A percentile compares a stretch with the other conserved stretches of the same genome.
Conservation (phyloP, 2,329 filamentous ascomycete genomes). For the Intubia oerlemansii region DNA sequence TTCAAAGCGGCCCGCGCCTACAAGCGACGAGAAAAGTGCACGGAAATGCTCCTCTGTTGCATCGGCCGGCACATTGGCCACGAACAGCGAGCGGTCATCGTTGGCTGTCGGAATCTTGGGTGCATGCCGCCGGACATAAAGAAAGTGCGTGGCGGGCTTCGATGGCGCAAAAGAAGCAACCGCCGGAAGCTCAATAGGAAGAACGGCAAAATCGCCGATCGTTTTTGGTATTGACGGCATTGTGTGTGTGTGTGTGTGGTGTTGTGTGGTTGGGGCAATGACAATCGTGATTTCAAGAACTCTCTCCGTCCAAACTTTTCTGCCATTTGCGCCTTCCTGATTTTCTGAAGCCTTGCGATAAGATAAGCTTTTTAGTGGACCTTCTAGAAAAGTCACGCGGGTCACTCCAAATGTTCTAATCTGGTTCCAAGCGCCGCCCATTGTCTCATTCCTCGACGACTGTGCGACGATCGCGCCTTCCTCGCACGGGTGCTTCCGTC, state of each 20-base stretch:
- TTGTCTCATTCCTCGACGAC: no score
- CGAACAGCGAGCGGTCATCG: constrained; percentile 62
- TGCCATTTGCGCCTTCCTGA: no score
- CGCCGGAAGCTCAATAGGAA: constrained; percentile 46
- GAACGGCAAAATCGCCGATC: constrained; percentile 40
- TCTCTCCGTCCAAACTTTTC: neutral
- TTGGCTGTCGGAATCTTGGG: constrained; percentile 56
- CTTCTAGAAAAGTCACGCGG: no score
- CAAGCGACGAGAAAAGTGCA: constrained; percentile 48
- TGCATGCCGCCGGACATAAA: constrained; percentile 69
- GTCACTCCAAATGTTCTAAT: no score
- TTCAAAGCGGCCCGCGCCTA: constrained; percentile 63
- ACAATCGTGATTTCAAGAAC: neutral
- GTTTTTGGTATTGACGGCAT: constrained; percentile 15
- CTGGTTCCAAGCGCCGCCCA: no score
- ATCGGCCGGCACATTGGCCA: constrained; percentile 78
- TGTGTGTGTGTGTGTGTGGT: constrained; percentile 1
- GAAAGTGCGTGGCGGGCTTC: constrained; percentile 47
- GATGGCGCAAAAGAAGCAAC: constrained; percentile 33
- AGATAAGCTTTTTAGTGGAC: constrained; percentile 5
- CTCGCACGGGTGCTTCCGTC: no score
- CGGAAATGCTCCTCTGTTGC: constrained; percentile 60
- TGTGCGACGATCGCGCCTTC: no score
- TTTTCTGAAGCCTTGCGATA: constrained; percentile 3
- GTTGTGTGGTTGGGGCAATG: neutral